A percentile compares a stretch with the other conserved stretches of the same genome.
phyloP scores from a whole-genome alignment of 805 yeast genomes.

The Ogataea paraovalis region DNA sequence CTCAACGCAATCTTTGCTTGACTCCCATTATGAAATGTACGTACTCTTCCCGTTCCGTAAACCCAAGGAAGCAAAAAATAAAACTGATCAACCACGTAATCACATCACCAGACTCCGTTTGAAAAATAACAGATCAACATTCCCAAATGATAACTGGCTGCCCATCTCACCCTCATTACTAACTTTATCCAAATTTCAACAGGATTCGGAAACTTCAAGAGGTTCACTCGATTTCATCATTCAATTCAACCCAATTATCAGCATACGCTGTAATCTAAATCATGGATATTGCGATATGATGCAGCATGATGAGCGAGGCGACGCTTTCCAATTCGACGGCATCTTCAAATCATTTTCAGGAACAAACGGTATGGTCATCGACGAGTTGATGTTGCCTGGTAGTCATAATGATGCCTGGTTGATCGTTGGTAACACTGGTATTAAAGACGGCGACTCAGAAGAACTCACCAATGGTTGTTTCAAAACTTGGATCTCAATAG shows the following conservation, averaged over 20 bases:
- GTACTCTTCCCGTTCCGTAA: neutral
- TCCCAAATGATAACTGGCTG: neutral
- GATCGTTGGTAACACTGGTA: neutral
- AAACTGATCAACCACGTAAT: neutral
- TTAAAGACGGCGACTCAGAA: neutral
- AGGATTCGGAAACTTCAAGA: neutral
- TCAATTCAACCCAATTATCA: neutral
- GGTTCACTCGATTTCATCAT: neutral
- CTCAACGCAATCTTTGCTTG: neutral
- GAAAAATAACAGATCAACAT: neutral
- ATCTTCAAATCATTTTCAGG: neutral
- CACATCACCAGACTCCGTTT: neutral
- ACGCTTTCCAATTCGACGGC: neutral
- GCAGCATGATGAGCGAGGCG: neutral
- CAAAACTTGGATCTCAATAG: neutral
- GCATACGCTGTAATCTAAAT: neutral
- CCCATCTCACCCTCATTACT: neutral
- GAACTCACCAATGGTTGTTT: neutral
- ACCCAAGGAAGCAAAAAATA: neutral
- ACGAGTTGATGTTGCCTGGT: neutral
- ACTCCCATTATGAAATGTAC: neutral
- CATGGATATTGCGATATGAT: conserved; percentile 1
- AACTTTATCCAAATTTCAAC: neutral
- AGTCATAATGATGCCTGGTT: neutral
- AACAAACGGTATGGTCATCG: neutral